phyloP scores from a whole-genome alignment of 1,284 basidiomycete species.

The Puccinia hordei region DNA sequence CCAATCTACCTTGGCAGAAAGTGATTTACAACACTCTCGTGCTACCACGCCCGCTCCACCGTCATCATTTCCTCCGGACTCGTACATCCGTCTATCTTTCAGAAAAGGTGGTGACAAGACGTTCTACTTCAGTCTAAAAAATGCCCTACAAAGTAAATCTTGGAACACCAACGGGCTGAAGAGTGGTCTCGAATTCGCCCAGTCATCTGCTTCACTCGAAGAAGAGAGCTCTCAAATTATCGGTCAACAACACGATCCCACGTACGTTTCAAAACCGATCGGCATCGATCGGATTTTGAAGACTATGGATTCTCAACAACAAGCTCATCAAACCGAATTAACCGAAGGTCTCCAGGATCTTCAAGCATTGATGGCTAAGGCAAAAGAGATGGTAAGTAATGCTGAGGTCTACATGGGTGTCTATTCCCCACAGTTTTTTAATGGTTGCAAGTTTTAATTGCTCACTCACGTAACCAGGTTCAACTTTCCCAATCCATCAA shows the following conservation, averaged over 20 bases:
- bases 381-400: slow-evolving; percentile 79
- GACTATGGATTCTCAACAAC: slow-evolving; percentile 15
- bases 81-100: slow-evolving; percentile 70
- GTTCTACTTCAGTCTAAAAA: slow-evolving; percentile 78
- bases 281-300: slow-evolving; percentile 46
- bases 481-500: slow-evolving; percentile 83
- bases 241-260: slow-evolving; percentile 24
- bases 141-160: slow-evolving; percentile 72
- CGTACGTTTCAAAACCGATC: slow-evolving; percentile 20
- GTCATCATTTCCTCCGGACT: slow-evolving; percentile 63
- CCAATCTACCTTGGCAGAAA: slow-evolving; percentile 54
- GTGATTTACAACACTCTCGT: slow-evolving; percentile 56
- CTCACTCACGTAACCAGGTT: slow-evolving; percentile 56
- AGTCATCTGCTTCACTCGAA: neutral
- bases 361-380: slow-evolving; percentile 86
- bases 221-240: slow-evolving; percentile 22
- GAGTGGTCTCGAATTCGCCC: neutral
- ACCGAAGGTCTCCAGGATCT: slow-evolving; percentile 78
- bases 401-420: neutral
- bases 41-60: slow-evolving; percentile 69
- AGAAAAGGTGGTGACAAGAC: slow-evolving; percentile 83
- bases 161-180: slow-evolving; percentile 64
- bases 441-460: neutral
- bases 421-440: neutral
- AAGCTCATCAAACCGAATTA: slow-evolving; percentile 26